Conservation (phyloP, 2,329 filamentous ascomycete species). For the Cercospora citrullina region DNA sequence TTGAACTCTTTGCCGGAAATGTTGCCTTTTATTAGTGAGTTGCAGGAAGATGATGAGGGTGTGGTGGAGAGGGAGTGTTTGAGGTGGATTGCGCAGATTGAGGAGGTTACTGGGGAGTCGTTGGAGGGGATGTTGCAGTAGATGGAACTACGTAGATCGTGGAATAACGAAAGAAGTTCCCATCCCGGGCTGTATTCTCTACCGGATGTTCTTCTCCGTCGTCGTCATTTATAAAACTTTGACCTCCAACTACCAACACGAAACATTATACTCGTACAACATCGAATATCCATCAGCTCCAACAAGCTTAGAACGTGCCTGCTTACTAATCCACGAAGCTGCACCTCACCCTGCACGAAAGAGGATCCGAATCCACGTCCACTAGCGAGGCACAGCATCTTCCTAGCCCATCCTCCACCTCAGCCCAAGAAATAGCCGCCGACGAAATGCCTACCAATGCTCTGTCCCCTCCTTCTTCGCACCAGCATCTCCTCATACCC, state of each 20-base stretch:
- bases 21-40: slow-evolving; percentile 90
- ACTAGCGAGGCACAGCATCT: neutral
- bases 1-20: slow-evolving; percentile 88
- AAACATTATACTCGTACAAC: too few species aligned
- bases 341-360: neutral
- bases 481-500: neutral
- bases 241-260: too few species aligned
- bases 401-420: neutral
- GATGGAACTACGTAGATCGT: neutral
- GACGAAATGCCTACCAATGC: neutral
- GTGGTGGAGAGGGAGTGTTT: slow-evolving; percentile 85
- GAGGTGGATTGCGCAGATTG: slow-evolving; percentile 86
- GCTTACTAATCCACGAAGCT: neutral
- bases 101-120: slow-evolving; percentile 84
- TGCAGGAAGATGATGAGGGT: slow-evolving; percentile 96
- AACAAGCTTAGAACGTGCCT: neutral
- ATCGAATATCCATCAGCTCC: too few species aligned
- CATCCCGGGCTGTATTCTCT: too few species aligned
- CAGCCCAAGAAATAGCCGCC: neutral
- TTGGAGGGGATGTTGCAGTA: slow-evolving; percentile 77
- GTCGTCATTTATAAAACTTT: too few species aligned
- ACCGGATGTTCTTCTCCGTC: too few species aligned
- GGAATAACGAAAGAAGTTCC: too few species aligned
- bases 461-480: neutral
- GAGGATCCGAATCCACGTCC: neutral